These are phyloP conservation scores for Phialocephala subalpina DNA, from an alignment of 2,329 filamentous ascomycete species.

Conservation along the genomic window DNA sequence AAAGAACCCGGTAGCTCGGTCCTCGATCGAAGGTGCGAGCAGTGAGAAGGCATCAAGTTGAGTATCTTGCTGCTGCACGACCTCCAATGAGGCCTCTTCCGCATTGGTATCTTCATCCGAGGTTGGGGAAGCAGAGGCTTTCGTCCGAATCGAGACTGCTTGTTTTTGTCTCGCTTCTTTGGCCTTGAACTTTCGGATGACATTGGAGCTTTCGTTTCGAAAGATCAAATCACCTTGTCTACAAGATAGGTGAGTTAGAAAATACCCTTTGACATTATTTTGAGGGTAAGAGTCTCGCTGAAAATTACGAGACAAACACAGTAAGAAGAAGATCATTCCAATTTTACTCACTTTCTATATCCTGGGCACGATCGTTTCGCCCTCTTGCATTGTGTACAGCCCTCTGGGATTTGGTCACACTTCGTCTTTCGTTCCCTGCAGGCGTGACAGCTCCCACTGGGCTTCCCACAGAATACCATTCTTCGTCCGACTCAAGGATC, in stretches of 20 bases:
- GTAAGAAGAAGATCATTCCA: too few species aligned
- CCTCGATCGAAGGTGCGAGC: slow-evolving; percentile 42
- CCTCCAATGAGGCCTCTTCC: slow-evolving; percentile 25
- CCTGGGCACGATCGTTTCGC: slow-evolving; percentile 60
- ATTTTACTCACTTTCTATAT: too few species aligned
- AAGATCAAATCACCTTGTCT: slow-evolving; percentile 68
- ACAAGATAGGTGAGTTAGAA: too few species aligned
- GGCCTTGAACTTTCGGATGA: slow-evolving; percentile 55
- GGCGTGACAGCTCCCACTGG: slow-evolving; percentile 63
- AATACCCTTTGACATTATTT: too few species aligned
- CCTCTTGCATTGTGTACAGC: slow-evolving; percentile 63
- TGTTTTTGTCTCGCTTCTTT: slow-evolving; percentile 38
- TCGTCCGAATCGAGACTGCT: slow-evolving; percentile 4
- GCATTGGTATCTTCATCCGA: not conserved
- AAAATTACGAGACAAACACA: too few species aligned
- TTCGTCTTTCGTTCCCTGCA: slow-evolving; percentile 64
- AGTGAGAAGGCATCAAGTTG: slow-evolving; percentile 41
- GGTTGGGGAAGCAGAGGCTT: slow-evolving; percentile 5
- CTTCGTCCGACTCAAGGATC: not conserved
- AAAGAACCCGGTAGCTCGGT: slow-evolving; percentile 39
- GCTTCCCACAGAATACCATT: slow-evolving; percentile 67
- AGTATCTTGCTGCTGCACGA: slow-evolving; percentile 45
- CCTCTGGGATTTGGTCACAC: slow-evolving; percentile 60
- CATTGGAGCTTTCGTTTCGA: slow-evolving; percentile 62
- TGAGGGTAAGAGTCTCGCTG: too few species aligned